A percentile compares a stretch with the other conserved stretches of the same genome.
phyloP scores from a whole-genome alignment of 1,284 basidiomycete species.

The Moesziomyces sp. region DNA sequence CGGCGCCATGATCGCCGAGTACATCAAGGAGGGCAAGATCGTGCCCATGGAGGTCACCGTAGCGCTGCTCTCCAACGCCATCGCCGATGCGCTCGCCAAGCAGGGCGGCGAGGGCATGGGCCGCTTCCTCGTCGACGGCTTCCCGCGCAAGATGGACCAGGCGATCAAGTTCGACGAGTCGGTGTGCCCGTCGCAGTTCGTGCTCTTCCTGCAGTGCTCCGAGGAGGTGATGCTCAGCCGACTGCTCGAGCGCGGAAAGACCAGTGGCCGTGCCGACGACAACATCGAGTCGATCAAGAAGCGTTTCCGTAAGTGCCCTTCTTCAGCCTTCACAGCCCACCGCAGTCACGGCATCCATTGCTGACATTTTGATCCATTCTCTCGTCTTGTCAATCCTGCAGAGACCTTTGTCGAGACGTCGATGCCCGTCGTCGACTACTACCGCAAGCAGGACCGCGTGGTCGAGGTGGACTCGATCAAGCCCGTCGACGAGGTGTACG shows the following conservation, averaged over 20 bases:
- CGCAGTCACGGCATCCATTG: neutral
- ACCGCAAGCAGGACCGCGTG: conserved; percentile 78
- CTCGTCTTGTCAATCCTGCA: conserved; percentile 69
- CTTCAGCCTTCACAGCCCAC: no score
- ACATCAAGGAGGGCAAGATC: conserved; percentile 92
- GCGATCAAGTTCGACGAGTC: conserved; percentile 89
- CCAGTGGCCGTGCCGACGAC: conserved; percentile 94
- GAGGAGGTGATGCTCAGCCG: conserved; percentile 88
- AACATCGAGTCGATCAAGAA: conserved; percentile 96
- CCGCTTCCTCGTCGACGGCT: conserved; percentile 95
- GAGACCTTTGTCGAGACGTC: conserved; percentile 87
- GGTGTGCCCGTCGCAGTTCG: conserved; percentile 79
- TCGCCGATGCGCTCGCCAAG: conserved; percentile 75
- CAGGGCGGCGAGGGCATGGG: conserved; percentile 73
- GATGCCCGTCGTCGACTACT: conserved; percentile 96
- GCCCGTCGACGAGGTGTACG: conserved; percentile 59
- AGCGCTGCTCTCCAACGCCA: conserved; percentile 93
- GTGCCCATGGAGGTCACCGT: conserved; percentile 98
- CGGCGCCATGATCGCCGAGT: conserved; percentile 85
- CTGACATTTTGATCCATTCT: neutral
- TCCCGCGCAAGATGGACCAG: conserved; percentile 99
- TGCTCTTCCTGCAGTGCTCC: conserved; percentile 89
- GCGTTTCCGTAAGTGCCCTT: conserved; percentile 79
- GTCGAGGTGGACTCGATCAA: conserved; percentile 75
- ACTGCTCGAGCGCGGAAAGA: conserved; percentile 88